These are phyloP conservation scores for Leccinum uliginosum DNA, from an alignment of 768 basidiomycete species.

Conservation along the genomic window DNA sequence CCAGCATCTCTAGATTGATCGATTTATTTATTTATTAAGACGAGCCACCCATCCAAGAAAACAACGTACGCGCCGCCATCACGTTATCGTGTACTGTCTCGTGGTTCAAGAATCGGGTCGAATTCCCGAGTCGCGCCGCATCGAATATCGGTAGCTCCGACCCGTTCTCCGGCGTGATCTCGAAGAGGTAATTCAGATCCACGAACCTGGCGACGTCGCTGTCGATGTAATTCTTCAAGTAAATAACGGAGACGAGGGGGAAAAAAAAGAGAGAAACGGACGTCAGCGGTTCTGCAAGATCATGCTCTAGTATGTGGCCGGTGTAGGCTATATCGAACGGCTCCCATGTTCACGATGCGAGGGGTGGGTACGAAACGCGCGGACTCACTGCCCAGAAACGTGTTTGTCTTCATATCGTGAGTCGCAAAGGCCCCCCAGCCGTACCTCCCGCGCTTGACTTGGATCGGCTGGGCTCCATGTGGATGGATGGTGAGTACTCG, in stretches of 20 bases:
- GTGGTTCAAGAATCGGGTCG: conserved; percentile 44
- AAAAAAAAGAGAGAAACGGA: not conserved
- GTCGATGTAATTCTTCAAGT: not conserved
- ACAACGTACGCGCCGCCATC: conserved; percentile 25
- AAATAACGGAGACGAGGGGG: not conserved
- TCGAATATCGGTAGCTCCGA: conserved; percentile 22
- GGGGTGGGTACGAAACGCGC: not conserved
- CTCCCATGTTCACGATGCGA: not conserved
- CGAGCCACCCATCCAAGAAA: too few species aligned
- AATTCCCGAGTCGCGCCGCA: conserved; percentile 41
- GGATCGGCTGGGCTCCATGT: conserved; percentile 26
- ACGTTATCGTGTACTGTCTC: conserved; percentile 8
- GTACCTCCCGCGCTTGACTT: conserved; percentile 31
- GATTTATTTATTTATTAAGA: not conserved
- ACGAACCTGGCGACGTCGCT: conserved; percentile 15
- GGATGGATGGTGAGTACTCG: not conserved
- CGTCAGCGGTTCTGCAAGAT: conserved; percentile 12
- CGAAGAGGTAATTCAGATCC: conserved; percentile 35
- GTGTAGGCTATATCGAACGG: conserved; percentile 35
- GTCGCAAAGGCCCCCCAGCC: conserved; percentile 49
- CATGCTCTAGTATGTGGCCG: conserved; percentile 23
- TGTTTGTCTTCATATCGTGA: conserved; percentile 14
- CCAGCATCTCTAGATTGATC: conserved; percentile 12
- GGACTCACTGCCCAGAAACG: conserved; percentile 33
- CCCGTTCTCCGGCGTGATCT: not conserved